A percentile compares a stretch with the other conserved stretches of the same genome.
Conservation (phyloP, 2,329 filamentous ascomycete genomes). For the Teratosphaeria zuluensis region DNA sequence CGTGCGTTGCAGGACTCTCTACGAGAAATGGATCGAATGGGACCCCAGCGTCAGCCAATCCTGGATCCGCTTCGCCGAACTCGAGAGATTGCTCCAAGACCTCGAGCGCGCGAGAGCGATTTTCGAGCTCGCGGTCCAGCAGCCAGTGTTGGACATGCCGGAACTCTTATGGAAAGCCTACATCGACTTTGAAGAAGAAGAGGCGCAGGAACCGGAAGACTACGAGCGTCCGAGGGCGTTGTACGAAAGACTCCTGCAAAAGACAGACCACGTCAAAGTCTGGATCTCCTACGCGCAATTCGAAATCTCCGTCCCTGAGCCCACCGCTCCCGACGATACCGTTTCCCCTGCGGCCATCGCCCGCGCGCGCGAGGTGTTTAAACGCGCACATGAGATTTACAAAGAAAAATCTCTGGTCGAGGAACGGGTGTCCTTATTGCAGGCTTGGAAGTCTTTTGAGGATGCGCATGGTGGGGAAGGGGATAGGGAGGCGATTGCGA, state of each 20-base stretch:
- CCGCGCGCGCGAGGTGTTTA: slow-evolving; percentile 73
- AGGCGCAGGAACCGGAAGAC: slow-evolving; percentile 51
- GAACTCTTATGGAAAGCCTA: slow-evolving; percentile 97
- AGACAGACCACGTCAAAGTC: slow-evolving; percentile 98
- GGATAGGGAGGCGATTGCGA: slow-evolving; percentile 74
- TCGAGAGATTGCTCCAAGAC: slow-evolving; percentile 87
- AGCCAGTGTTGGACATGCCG: slow-evolving; percentile 86
- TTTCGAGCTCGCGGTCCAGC: slow-evolving; percentile 79
- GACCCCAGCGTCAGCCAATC: slow-evolving; percentile 83
- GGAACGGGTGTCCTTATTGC: slow-evolving; percentile 84
- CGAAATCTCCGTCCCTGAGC: slow-evolving; percentile 86
- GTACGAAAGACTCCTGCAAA: slow-evolving; percentile 83
- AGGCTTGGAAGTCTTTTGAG: slow-evolving; percentile 89
- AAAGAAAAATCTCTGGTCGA: slow-evolving; percentile 86
- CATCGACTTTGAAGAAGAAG: slow-evolving; percentile 96
- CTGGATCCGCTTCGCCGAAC: slow-evolving; percentile 92
- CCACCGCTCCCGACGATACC: slow-evolving; percentile 46
- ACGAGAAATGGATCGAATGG: slow-evolving; percentile 89
- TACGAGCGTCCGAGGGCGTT: slow-evolving; percentile 71
- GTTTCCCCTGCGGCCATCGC: slow-evolving; percentile 61
- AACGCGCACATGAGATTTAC: slow-evolving; percentile 75
- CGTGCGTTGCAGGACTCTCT: slow-evolving; percentile 76
- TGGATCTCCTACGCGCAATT: slow-evolving; percentile 99
- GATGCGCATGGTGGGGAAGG: slow-evolving; percentile 65
- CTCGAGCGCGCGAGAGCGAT: slow-evolving; percentile 79